phyloP scores from a whole-genome alignment of 2,329 filamentous ascomycete species.

The Arthrobotrys entomopaga region DNA sequence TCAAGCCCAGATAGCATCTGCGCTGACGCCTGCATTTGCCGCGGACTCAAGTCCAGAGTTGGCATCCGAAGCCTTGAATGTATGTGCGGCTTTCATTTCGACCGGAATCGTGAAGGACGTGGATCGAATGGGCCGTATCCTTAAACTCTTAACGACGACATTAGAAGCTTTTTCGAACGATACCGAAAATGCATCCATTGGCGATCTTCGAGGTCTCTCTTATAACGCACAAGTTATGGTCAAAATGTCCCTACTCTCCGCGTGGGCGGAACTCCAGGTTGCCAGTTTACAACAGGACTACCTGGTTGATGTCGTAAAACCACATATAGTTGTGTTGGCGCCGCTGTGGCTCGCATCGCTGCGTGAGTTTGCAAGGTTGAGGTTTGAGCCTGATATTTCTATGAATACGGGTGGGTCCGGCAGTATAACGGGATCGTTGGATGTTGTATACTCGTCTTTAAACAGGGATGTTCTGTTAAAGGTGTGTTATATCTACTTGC shows the following conservation, averaged over 20 bases:
- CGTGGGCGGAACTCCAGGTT: conserved; percentile 96
- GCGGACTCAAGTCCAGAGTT: conserved; percentile 95
- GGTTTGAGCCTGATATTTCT: conserved; percentile 97
- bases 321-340: conserved; percentile 87
- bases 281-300: conserved; percentile 93
- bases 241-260: conserved; percentile 94
- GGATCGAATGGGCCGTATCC: conserved; percentile 97
- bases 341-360: conserved; percentile 94
- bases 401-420: conserved; percentile 80
- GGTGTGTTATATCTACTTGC: conserved; percentile 61
- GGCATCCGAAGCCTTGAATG: conserved; percentile 93
- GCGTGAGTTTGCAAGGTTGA: conserved; percentile 88
- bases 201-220: conserved; percentile 89
- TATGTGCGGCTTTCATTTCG: conserved; percentile 97
- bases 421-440: conserved; percentile 77
- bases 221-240: conserved; percentile 99
- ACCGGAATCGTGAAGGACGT: conserved; percentile 97
- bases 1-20: conserved; percentile 96
- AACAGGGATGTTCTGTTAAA: conserved; percentile 92
- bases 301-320: conserved; percentile 84
- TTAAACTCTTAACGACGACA: conserved; percentile 89
- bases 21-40: conserved; percentile 93
- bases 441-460: conserved; percentile 92
- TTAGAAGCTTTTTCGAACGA: conserved; percentile 90
- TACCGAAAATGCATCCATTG: conserved; percentile 83